Evolutionary conservation across 768 basidiomycete genomes (phyloP).

Genomic region (Mycena rebaudengoi): DNA sequence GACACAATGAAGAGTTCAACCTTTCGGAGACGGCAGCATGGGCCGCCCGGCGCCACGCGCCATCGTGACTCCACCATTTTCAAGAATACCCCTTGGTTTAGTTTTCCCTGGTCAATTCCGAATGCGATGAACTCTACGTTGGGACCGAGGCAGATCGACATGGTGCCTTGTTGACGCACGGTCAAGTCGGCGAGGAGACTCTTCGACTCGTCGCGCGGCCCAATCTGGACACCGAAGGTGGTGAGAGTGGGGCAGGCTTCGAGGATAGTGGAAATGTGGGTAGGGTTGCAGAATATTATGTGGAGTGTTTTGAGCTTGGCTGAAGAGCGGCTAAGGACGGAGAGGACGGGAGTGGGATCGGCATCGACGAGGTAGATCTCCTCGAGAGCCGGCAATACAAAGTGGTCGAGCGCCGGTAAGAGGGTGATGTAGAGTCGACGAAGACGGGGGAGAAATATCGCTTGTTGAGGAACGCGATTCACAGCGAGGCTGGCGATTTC

Average conservation of each 20-base stretch:
- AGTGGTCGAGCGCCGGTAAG: not conserved
- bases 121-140: not conserved
- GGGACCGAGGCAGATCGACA: not conserved
- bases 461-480: not conserved
- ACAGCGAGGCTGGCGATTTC: conserved; percentile 3
- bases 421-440: conserved; percentile 4
- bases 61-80: conserved; percentile 13
- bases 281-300: not conserved
- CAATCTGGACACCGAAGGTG: not conserved
- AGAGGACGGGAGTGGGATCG: not conserved
- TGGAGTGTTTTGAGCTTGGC: not conserved
- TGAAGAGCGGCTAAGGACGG: not conserved
- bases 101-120: not conserved
- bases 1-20: not conserved
- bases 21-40: conserved; percentile 4
- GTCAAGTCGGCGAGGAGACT: not conserved
- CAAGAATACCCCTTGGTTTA: not conserved
- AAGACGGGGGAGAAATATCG: not conserved
- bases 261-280: not conserved
- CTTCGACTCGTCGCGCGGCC: not conserved
- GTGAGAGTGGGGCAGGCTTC: not conserved
- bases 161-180: not conserved
- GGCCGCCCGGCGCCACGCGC: not conserved
- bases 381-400: conserved; percentile 1
- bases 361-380: conserved; percentile 6